Evolutionary conservation across 2,329 filamentous ascomycete species (phyloP).

Genomic region (Colletotrichum brevisporum): DNA sequence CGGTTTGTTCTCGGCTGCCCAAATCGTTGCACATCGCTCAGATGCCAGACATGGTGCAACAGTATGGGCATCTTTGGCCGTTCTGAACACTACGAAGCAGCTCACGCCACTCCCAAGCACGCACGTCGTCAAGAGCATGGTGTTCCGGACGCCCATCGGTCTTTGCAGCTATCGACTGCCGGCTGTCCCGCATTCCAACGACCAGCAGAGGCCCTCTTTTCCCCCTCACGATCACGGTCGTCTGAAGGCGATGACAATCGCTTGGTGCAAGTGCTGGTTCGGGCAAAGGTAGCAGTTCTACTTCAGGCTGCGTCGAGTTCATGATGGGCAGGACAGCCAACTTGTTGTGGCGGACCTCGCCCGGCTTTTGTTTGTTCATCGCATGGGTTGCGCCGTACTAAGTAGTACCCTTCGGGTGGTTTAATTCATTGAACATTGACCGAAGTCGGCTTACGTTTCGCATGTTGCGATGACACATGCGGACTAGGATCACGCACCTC

Average conservation of each 20-base stretch:
- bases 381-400: no score
- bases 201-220: no score
- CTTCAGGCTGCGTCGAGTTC: not conserved
- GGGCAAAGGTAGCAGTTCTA: not conserved
- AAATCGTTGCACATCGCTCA: no score
- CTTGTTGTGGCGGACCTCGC: not conserved
- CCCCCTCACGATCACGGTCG: no score
- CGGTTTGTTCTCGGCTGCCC: no score
- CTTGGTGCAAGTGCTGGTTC: not conserved
- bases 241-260: no score
- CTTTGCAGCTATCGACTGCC: no score
- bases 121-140: not conserved
- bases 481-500: not conserved
- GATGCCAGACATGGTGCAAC: no score
- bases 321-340: not conserved
- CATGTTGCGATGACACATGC: not conserved
- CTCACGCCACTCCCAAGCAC: not conserved
- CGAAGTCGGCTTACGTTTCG: not conserved
- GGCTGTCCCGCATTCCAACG: no score
- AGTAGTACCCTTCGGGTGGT: not conserved
- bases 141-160: no score
- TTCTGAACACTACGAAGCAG: not conserved
- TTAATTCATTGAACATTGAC: not conserved
- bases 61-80: not conserved
- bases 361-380: no score